Base-by-base conservation (phyloP, 2,329 filamentous ascomycete species). In the Zymoseptoria crescenta region DNA sequence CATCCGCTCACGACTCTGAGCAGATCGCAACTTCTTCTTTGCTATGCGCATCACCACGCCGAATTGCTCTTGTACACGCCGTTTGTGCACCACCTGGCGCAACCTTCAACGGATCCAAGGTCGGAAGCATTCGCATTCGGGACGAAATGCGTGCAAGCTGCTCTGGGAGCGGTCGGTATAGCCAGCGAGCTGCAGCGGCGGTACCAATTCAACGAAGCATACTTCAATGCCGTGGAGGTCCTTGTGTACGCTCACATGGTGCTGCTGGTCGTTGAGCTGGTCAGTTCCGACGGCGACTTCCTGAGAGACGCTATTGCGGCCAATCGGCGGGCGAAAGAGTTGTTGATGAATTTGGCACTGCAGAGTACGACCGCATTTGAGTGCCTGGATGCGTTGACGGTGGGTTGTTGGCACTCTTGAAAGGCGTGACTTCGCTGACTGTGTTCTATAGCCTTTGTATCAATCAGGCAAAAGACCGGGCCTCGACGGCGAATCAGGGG, bases 11-110 rank as follows among this genome's bases (percentile, higher is more conserved):
- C 51, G 51, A 27, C n/a, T 10, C 51, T 52, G 7, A 16, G 10
- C 54, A 66, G 62, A 54, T 29, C 57, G 10, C 64, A 64, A 56
- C 57, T 65, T 5, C 49, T 56, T 8, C 64, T 65, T 20, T 56
- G 52, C 5, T 62, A 60, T 49, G 56, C 59, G 8, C 56, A 60
- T 50, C 58, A 58, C 10, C 61, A 64, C 30, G 60, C 59, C 20
- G 59, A 64, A 29, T 48, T 66, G 13, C 30, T 64, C 3, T 45
- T 66, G 24, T 64, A 57, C 45, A 56, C 58, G 13, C 64, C 62
- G 5, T 66, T 64, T 35, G 59, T 62, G 16, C 60, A 64, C 45
- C 56, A 64, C 52, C 55, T 64, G 4, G 51, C 57, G 7, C 48
- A 56, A 13, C 30, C 60, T 2, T 29, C 16, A 20, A 21, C 35